A percentile compares a stretch with the other conserved stretches of the same genome.
phyloP scores from a whole-genome alignment of 768 basidiomycete genomes.

The Suillus occidentalis region DNA sequence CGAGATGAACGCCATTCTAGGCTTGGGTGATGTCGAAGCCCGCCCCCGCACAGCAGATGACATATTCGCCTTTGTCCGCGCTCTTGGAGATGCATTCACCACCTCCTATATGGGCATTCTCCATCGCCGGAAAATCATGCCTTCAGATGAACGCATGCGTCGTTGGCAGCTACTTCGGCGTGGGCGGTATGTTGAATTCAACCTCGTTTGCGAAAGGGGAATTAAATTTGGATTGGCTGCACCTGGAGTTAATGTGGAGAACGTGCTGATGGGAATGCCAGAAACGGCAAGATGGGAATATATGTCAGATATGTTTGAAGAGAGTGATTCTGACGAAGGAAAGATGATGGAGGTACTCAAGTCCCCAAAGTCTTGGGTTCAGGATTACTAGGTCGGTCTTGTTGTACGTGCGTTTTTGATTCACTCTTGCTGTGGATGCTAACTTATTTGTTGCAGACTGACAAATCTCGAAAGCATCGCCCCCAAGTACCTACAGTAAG shows the following conservation, averaged over 20 bases:
- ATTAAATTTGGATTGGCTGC: constrained; percentile 65
- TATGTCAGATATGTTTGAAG: constrained; percentile 49
- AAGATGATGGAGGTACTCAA: constrained; percentile 50
- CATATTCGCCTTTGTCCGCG: constrained; percentile 45
- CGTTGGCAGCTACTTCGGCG: constrained; percentile 56
- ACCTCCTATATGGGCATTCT: constrained; percentile 49
- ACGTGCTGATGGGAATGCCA: constrained; percentile 65
- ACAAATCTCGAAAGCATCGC: neutral
- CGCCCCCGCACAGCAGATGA: constrained; percentile 32
- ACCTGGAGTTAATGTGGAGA: constrained; percentile 62
- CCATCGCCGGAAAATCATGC: constrained; percentile 34
- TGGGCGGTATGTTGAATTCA: constrained; percentile 59
- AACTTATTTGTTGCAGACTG: neutral
- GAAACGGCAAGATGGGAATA: constrained; percentile 73
- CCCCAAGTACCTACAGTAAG: neutral
- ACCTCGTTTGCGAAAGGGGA: constrained; percentile 66
- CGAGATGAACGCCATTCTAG: constrained; percentile 27
- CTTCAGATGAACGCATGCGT: constrained; percentile 33
- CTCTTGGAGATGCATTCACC: constrained; percentile 44
- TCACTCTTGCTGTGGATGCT: neutral
- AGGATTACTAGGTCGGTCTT: neutral
- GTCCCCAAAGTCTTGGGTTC: constrained; percentile 19
- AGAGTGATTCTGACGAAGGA: constrained; percentile 52
- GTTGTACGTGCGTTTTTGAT: neutral
- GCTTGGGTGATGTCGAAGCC: constrained; percentile 8